A percentile compares a stretch with the other conserved stretches of the same genome.
Evolutionary conservation across 805 yeast genomes (phyloP).

Genomic region (Wickerhamomyces bovis): DNA sequence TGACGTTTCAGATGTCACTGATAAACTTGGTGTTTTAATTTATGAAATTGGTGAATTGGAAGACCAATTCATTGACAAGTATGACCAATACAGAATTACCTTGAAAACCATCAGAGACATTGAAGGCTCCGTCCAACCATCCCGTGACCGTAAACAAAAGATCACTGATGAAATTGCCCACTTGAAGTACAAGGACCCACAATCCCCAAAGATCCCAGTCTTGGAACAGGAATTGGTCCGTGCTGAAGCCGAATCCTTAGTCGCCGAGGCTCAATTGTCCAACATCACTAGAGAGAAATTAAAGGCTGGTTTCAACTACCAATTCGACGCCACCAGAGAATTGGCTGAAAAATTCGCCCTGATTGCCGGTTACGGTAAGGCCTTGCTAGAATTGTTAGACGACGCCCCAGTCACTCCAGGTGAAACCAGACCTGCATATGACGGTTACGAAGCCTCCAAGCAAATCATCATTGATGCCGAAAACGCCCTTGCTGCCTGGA

Average conservation of each 20-base stretch:
- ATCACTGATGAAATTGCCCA: conserved; percentile 97
- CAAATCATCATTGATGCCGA: conserved; percentile 97
- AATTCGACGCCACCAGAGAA: conserved; percentile 93
- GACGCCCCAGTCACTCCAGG: conserved; percentile 98
- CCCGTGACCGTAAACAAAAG: conserved; percentile 96
- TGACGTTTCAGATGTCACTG: conserved; percentile 94
- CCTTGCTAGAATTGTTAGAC: conserved; percentile 88
- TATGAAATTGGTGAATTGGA: conserved; percentile 97
- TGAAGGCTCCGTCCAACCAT: conserved; percentile 96
- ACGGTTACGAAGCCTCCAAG: conserved; percentile 96
- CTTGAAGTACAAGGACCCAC: conserved; percentile 97
- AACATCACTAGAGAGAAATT: conserved; percentile 97
- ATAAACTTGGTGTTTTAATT: conserved; percentile 91
- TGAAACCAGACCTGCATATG: conserved; percentile 97
- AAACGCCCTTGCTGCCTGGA: conserved; percentile 93
- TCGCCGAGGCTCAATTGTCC: conserved; percentile 97
- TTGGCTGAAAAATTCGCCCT: conserved; percentile 93
- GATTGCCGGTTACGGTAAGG: conserved; percentile 98
- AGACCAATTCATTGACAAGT: conserved; percentile 96
- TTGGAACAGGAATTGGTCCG: conserved; percentile 98
- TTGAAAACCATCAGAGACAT: conserved; percentile 92
- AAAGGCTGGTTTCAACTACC: conserved; percentile 95
- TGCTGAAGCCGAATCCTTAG: conserved; percentile 98
- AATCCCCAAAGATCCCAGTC: conserved; percentile 90
- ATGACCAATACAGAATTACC: conserved; percentile 96